Evolutionary conservation across 331 rosid species (phyloP).

Genomic region (Spiraea crenata): DNA sequence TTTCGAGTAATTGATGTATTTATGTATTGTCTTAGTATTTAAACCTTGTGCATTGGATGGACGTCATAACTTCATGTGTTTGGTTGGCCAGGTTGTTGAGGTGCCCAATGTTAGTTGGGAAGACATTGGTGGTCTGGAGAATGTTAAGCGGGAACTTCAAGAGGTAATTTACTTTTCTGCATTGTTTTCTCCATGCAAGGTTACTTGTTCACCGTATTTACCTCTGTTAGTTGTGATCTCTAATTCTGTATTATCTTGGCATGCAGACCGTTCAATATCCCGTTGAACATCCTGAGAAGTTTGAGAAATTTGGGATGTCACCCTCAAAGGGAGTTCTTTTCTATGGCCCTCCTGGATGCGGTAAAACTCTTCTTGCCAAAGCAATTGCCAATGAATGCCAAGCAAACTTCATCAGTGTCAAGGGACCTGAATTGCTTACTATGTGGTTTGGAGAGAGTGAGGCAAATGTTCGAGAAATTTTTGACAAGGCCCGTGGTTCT

Average conservation of each 20-base stretch:
- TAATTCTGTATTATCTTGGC: slow-evolving; percentile 13
- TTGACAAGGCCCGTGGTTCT: slow-evolving; percentile 95
- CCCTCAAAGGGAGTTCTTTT: slow-evolving; percentile 98
- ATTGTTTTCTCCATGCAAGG: background rate
- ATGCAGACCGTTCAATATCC: slow-evolving; percentile 97
- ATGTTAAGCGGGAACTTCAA: slow-evolving; percentile 97
- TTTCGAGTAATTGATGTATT: slow-evolving; percentile 7
- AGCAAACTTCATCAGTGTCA: slow-evolving; percentile 94
- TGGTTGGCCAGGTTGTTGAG: slow-evolving; percentile 75
- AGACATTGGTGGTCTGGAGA: slow-evolving; percentile 98
- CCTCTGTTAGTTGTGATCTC: background rate
- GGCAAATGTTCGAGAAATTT: slow-evolving; percentile 92
- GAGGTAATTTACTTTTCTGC: slow-evolving; percentile 53
- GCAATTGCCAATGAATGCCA: slow-evolving; percentile 99
- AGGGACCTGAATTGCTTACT: slow-evolving; percentile 95
- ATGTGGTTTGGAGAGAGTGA: slow-evolving; percentile 99
- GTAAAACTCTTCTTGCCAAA: slow-evolving; percentile 92
- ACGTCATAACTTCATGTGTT: slow-evolving; percentile 21
- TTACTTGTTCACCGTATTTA: slow-evolving; percentile 6
- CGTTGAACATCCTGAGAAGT: slow-evolving; percentile 97
- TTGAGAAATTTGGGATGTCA: slow-evolving; percentile 98
- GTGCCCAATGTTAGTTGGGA: slow-evolving; percentile 95
- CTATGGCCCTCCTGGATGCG: slow-evolving; percentile 99
- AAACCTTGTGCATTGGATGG: background rate
- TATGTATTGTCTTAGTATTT: background rate